Percentiles rank a stretch among this genome's conserved stretches.
Evolutionary conservation across 768 basidiomycete species (phyloP).

Genomic region (Lentinula sp.): DNA sequence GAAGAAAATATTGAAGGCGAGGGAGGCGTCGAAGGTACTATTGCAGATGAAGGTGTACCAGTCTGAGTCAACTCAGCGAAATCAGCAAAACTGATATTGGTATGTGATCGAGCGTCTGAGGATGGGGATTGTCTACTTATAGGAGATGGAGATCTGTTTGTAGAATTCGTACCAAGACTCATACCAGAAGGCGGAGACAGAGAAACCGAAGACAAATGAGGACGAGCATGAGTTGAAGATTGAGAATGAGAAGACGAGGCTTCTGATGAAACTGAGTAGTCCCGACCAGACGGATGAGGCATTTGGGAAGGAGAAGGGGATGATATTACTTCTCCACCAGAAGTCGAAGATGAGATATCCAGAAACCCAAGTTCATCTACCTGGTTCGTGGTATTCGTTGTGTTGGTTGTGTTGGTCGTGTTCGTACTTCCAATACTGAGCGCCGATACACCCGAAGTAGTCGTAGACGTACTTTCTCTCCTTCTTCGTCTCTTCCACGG

Average conservation of each 20-base stretch:
- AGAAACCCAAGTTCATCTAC: not conserved
- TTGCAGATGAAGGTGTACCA: too few relatives aligned
- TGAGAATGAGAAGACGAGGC: not conserved
- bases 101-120: not conserved
- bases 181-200: not conserved
- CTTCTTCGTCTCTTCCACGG: not conserved
- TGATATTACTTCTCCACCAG: not conserved
- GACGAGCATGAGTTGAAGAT: not conserved
- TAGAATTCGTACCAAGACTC: not conserved
- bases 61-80: not conserved
- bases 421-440: not conserved
- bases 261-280: not conserved
- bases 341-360: not conserved
- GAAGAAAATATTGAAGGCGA: slow-evolving; percentile 12
- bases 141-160: not conserved
- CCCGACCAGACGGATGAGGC: not conserved
- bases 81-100: not conserved
- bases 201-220: not conserved
- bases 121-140: not conserved
- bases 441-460: not conserved
- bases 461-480: not conserved
- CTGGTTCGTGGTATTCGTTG: not conserved
- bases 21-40: not conserved
- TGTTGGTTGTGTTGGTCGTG: not conserved
- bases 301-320: not conserved